Conservation (phyloP, 352 stramenopile species). For the Phytophthora tentaculata region DNA sequence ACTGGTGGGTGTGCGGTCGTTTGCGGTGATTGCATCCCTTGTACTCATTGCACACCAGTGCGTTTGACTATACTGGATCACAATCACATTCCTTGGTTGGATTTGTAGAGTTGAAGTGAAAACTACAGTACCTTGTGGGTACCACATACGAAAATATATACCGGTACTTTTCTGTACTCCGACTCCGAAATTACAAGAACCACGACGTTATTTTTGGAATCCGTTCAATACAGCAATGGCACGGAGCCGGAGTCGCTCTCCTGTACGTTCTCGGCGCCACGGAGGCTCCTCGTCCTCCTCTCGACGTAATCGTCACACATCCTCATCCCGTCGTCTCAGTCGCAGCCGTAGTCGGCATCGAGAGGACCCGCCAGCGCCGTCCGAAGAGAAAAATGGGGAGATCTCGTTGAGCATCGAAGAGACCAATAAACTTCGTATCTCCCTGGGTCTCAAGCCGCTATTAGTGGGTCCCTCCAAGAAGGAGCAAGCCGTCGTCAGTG, state of each 20-base stretch:
- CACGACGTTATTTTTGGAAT: neutral
- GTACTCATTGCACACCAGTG: too few species aligned
- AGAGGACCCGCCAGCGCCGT: slow-evolving; percentile 5
- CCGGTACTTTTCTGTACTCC: too few species aligned
- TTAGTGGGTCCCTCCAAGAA: slow-evolving; percentile 52
- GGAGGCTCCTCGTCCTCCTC: slow-evolving; percentile 14
- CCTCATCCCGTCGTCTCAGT: slow-evolving; percentile 35
- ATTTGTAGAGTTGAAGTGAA: too few species aligned
- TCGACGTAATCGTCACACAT: slow-evolving; percentile 29
- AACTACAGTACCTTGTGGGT: too few species aligned
- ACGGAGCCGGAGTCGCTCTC: slow-evolving; percentile 41
- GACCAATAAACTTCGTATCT: slow-evolving; percentile 76
- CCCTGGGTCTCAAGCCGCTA: slow-evolving; percentile 80
- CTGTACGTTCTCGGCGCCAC: slow-evolving; percentile 33
- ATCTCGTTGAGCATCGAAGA: slow-evolving; percentile 86
- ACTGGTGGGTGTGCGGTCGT: too few species aligned
- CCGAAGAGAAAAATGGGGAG: slow-evolving; percentile 76
- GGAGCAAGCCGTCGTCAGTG: slow-evolving; percentile 60
- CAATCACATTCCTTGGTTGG: too few species aligned
- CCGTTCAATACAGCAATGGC: slow-evolving; percentile 24
- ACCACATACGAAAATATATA: too few species aligned
- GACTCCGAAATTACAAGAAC: neutral
- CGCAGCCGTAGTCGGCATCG: slow-evolving; percentile 34
- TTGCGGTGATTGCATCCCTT: too few species aligned
- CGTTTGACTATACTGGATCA: too few species aligned